These are phyloP conservation scores for Cercis canadensis DNA, from an alignment of 306 rosid genomes.

Conservation along the genomic window DNA sequence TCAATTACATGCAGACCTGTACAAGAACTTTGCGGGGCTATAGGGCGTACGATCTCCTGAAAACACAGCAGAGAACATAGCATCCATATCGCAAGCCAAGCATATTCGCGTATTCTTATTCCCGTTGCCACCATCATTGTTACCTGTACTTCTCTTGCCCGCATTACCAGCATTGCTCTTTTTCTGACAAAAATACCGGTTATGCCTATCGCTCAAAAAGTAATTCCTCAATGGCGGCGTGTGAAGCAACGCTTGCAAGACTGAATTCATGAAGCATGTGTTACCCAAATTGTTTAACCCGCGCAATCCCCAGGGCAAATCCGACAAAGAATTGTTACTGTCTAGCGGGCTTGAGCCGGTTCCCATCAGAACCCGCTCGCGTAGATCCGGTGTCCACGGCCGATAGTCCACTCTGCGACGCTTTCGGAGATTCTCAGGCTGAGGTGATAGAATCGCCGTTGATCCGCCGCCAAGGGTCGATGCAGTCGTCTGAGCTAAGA, in stretches of 20 bases:
- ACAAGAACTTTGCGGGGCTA: constrained; percentile 90
- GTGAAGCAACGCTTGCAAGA: constrained; percentile 89
- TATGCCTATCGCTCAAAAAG: constrained; percentile 85
- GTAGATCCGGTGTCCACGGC: constrained; percentile 79
- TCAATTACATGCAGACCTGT: constrained; percentile 60
- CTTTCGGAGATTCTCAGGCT: constrained; percentile 84
- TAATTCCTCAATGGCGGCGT: constrained; percentile 91
- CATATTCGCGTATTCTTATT: constrained; percentile 56
- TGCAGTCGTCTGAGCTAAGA: constrained; percentile 71
- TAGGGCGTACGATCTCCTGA: constrained; percentile 83
- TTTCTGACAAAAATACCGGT: constrained; percentile 80
- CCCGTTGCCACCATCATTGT: constrained; percentile 40
- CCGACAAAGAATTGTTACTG: constrained; percentile 32
- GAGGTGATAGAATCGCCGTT: constrained; percentile 36
- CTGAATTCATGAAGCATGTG: constrained; percentile 96
- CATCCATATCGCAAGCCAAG: constrained; percentile 88
- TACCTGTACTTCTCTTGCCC: constrained; percentile 39
- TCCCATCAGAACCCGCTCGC: constrained; percentile 60
- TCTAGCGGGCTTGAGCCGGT: constrained; percentile 55
- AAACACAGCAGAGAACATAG: constrained; percentile 76
- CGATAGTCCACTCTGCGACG: constrained; percentile 80
- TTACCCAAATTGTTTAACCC: constrained; percentile 89
- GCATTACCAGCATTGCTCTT: constrained; percentile 42
- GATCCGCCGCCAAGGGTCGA: constrained; percentile 57
- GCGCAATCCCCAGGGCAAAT: constrained; percentile 78